Conservation (phyloP, 768 basidiomycete genomes). For the Collybia sordida region DNA sequence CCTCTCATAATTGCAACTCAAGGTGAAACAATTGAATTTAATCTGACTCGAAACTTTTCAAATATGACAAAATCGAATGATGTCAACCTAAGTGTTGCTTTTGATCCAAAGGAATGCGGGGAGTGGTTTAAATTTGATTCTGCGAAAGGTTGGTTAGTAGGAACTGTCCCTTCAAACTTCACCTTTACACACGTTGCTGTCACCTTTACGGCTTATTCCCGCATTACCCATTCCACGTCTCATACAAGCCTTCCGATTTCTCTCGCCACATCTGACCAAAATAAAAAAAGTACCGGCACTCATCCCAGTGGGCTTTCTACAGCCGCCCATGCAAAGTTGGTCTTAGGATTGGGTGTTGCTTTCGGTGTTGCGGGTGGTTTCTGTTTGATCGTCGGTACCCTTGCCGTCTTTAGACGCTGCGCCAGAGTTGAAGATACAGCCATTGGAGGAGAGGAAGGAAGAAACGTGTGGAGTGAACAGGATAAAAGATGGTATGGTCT, state of each 20-base stretch:
- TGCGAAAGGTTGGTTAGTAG: conserved; percentile 44
- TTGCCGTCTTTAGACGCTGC: conserved; percentile 57
- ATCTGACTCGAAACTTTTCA: conserved; percentile 56
- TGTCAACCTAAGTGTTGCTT: conserved; percentile 54
- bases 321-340: conserved; percentile 45
- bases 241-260: conserved; percentile 58
- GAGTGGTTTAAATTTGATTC: conserved; percentile 57
- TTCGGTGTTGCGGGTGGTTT: conserved; percentile 65
- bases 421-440: conserved; percentile 62
- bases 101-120: conserved; percentile 47
- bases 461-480: conserved; percentile 56
- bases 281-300: conserved; percentile 32
- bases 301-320: conserved; percentile 37
- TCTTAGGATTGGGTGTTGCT: conserved; percentile 58
- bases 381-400: conserved; percentile 48
- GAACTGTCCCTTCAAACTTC: conserved; percentile 52
- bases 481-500: conserved; percentile 74
- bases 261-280: conserved; percentile 36
- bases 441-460: conserved; percentile 57
- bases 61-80: conserved; percentile 45
- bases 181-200: conserved; percentile 40
- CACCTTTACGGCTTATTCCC: conserved; percentile 70
- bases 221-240: conserved; percentile 66
- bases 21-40: conserved; percentile 50
- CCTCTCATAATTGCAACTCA: conserved; percentile 56